These are phyloP conservation scores for Cylindrodendrum hubeiense DNA, from an alignment of 2,329 filamentous ascomycete genomes.

Conservation along the genomic window DNA sequence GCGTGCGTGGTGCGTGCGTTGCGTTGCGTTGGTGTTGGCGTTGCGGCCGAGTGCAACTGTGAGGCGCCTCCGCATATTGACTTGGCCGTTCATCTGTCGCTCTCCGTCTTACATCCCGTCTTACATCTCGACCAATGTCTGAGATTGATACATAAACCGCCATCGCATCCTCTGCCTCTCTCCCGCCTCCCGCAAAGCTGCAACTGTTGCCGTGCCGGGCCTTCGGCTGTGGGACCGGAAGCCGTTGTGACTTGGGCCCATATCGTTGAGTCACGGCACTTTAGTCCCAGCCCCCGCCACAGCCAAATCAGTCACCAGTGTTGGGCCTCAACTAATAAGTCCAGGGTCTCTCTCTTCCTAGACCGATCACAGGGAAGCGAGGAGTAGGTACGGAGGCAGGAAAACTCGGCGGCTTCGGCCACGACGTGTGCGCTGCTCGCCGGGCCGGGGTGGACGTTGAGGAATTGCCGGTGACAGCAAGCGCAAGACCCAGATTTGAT, in stretches of 20 bases:
- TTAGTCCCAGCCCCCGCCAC: constrained; percentile 26
- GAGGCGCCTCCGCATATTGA: constrained; percentile 16
- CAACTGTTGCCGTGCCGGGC: constrained; percentile 28
- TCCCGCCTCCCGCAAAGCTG: constrained; percentile 24
- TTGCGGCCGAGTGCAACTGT: constrained; percentile 9
- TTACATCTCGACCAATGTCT: constrained; percentile 5
- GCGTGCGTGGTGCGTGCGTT: constrained; percentile 10
- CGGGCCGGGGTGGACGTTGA: constrained; percentile 24
- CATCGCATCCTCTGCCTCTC: constrained; percentile 17
- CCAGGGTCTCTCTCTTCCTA: constrained; percentile 16
- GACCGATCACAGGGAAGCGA: constrained; percentile 7
- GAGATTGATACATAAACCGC: constrained; percentile 24
- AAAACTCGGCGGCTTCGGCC: constrained; percentile 8
- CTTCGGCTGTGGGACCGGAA: constrained; percentile 38
- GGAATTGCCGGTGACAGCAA: constrained; percentile 23
- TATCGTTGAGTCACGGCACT: constrained; percentile 39
- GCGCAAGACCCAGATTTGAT: constrained; percentile 29
- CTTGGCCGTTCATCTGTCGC: not conserved
- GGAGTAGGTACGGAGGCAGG: constrained; percentile 17
- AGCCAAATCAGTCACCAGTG: constrained; percentile 1
- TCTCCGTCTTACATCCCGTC: not conserved
- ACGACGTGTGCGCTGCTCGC: constrained; percentile 23
- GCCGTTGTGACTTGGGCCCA: constrained; percentile 32
- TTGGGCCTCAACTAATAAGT: constrained; percentile 18
- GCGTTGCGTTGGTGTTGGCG: constrained; percentile 6